A percentile compares a stretch with the other conserved stretches of the same genome.
phyloP scores from a whole-genome alignment of 257 asterid genomes.

The Solanum bulbocastanum region DNA sequence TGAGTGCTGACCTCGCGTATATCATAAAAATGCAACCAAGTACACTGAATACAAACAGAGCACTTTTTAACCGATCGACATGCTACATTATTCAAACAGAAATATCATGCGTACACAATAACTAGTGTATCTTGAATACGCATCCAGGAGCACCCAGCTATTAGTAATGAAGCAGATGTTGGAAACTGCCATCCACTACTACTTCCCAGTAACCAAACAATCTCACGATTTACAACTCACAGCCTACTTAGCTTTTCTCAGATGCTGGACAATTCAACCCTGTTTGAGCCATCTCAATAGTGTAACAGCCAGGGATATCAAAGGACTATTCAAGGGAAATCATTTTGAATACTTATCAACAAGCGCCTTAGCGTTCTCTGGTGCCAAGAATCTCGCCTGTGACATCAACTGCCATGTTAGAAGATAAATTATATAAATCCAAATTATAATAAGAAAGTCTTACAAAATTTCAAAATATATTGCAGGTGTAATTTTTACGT shows the following conservation, averaged over 20 bases:
- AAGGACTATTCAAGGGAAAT: neutral
- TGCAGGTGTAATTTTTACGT: neutral
- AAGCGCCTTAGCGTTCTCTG: slow-evolving; percentile 58
- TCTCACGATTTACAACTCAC: neutral
- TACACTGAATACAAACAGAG: neutral
- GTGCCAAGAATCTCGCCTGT: slow-evolving; percentile 90
- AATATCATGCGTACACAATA: neutral
- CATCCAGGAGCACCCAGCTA: neutral
- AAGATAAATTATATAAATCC: neutral
- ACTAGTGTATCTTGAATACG: neutral
- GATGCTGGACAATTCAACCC: neutral
- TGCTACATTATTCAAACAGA: neutral
- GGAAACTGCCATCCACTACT: neutral
- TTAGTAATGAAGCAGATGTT: neutral
- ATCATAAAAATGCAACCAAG: neutral
- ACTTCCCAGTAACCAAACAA: neutral
- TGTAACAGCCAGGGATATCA: neutral
- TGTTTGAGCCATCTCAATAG: neutral
- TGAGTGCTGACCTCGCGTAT: neutral
- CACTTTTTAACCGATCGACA: neutral
- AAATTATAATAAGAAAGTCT: neutral
- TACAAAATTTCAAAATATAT: neutral
- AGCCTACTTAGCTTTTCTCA: neutral
- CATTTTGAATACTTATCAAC: slow-evolving; percentile 68
- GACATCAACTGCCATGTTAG: neutral